phyloP scores from a whole-genome alignment of 495 filamentous ascomycete species.

The Bathelium albidoporum region DNA sequence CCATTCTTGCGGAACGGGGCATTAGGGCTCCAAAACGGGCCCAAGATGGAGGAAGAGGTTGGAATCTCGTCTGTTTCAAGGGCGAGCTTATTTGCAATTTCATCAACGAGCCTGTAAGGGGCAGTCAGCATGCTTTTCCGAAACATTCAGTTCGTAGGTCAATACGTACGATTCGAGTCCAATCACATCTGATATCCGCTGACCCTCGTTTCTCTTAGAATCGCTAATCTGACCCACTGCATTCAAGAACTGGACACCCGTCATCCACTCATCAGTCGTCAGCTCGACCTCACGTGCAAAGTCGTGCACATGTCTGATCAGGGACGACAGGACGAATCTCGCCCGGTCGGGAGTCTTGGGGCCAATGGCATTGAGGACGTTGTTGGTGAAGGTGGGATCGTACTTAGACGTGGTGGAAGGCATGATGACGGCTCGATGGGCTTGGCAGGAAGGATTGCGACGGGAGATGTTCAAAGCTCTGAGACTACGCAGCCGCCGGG shows the following conservation, averaged over 20 bases:
- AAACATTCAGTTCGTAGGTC: background rate
- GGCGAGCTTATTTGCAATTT: slow-evolving; percentile 67
- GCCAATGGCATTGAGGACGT: slow-evolving; percentile 65
- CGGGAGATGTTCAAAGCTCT: background rate
- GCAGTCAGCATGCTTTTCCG: background rate
- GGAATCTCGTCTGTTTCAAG: slow-evolving; percentile 53
- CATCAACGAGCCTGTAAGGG: slow-evolving; percentile 56
- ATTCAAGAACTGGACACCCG: slow-evolving; percentile 53
- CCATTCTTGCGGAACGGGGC: slow-evolving; percentile 66
- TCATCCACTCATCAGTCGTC: slow-evolving; percentile 70
- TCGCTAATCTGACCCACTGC: slow-evolving; percentile 44
- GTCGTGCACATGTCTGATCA: slow-evolving; percentile 72
- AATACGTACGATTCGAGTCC: slow-evolving; percentile 64
- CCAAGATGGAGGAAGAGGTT: slow-evolving; percentile 74
- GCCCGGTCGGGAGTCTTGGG: slow-evolving; percentile 60
- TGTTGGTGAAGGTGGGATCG: slow-evolving; percentile 66
- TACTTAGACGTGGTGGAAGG: slow-evolving; percentile 14
- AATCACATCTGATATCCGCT: slow-evolving; percentile 68
- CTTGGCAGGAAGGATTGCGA: background rate
- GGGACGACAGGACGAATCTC: slow-evolving; percentile 50
- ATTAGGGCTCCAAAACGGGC: slow-evolving; percentile 80
- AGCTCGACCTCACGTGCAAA: slow-evolving; percentile 76
- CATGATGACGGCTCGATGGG: slow-evolving; percentile 9
- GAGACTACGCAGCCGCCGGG: background rate
- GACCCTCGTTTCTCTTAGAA: slow-evolving; percentile 61